phyloP scores from a whole-genome alignment of 1,284 basidiomycete genomes.

The Heterobasidion irregulare region DNA sequence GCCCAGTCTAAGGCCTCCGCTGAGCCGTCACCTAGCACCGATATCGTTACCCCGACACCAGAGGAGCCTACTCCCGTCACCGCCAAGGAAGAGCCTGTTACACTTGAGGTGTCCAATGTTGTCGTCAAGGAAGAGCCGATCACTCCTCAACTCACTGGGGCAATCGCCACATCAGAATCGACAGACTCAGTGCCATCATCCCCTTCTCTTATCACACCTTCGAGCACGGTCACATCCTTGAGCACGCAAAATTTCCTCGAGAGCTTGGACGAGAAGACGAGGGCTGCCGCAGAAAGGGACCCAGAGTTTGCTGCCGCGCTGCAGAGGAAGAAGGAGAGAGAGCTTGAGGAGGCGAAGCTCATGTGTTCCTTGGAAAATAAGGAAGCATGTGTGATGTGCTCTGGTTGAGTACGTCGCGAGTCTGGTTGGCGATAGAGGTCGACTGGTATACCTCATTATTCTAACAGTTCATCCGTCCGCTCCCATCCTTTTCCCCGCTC shows the following conservation, averaged over 20 bases:
- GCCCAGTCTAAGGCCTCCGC: constrained; percentile 3
- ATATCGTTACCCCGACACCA: not conserved
- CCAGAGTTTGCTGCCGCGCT: constrained; percentile 82
- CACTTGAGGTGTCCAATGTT: too few relatives aligned
- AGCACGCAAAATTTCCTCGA: constrained; percentile 1
- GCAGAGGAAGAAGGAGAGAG: constrained; percentile 61
- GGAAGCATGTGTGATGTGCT: constrained; percentile 83
- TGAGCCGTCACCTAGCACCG: constrained; percentile 8
- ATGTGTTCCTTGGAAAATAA: constrained; percentile 85
- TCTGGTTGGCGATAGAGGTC: not conserved
- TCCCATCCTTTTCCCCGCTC: not conserved
- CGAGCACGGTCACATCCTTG: not conserved
- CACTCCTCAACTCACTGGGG: constrained; percentile 10
- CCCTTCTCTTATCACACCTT: not conserved
- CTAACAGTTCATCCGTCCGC: not conserved
- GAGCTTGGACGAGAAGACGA: constrained; percentile 28
- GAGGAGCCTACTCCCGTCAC: not conserved
- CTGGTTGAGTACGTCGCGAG: constrained; percentile 37
- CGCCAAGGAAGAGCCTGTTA: constrained; percentile 9
- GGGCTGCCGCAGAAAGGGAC: constrained; percentile 52
- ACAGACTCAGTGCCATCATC: not conserved
- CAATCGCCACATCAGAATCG: constrained; percentile 6
- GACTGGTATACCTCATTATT: not conserved
- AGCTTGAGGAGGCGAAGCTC: constrained; percentile 76
- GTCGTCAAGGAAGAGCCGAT: too few relatives aligned